Evolutionary conservation across 202 grass and related monocot genomes (phyloP), one percentile per base, ranked within the genome.

Genomic region (Alloteropsis angusta): DNA sequence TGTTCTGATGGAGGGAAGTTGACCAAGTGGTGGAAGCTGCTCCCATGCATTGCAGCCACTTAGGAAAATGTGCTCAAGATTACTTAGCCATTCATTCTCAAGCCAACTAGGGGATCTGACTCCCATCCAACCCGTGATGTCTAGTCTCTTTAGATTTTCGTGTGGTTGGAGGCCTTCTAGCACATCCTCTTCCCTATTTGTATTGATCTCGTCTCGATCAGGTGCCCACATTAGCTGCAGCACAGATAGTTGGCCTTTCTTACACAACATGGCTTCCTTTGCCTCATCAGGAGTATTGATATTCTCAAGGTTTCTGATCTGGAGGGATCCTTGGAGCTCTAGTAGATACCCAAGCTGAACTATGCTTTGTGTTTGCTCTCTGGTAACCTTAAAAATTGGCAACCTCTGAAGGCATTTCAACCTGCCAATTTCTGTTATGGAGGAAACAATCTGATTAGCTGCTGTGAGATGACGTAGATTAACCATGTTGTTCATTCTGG

Each of bases 251-350:
- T 82, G 61, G 16, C 28, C 38, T 74, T 93, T 89, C 41, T 63
- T 42, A 34, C 60, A 76, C 18, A 89, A 16, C 76, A 61, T 84
- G 50, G 84, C 87, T 57, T 73, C 78, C 9, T 54, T 58, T 10
- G 84, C 87, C 9, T 89, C 72, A 18, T 82, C 30, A n/a, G 72
- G 65, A 77, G 18, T 68, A 65, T 75, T 17, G 4, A 89, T 63
- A 61, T 82, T 93, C 78, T 86, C 80, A 59, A 87, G 79, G 56
- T 89, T 89, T 75, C 77, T 84, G 30, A 87, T 66, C 17, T 81
- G 38, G 15, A 93, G 84, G 14, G 58, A 83, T 74, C 76, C 84
- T 71, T 68, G 63, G 65, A 92, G 86, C 78, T 92, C 80, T 60
- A 52, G 78, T 75, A 87, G 55, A 59, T 81, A n/a, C 50, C 82